Conservation (phyloP, 2,329 filamentous ascomycete genomes). For the Beauveria brongniartii region DNA sequence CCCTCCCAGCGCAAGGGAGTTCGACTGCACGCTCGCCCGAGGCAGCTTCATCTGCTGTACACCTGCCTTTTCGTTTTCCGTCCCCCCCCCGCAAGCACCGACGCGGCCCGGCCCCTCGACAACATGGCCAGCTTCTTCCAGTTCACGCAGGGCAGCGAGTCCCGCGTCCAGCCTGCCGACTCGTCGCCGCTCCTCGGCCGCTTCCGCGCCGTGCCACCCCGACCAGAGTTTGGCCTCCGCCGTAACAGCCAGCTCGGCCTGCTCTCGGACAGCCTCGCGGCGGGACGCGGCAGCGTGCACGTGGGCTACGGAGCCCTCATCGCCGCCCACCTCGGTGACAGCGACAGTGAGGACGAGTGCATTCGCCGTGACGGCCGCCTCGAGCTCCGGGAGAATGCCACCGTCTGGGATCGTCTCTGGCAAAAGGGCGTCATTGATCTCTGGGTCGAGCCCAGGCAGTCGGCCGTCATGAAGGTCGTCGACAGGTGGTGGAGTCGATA, state of each 20-base stretch:
- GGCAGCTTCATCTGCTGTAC: not conserved
- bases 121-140: constrained; percentile 58
- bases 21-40: not conserved
- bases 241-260: constrained; percentile 31
- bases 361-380: constrained; percentile 17
- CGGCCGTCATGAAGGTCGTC: constrained; percentile 49
- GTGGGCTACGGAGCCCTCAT: constrained; percentile 48
- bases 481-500: constrained; percentile 58
- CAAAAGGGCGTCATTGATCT: constrained; percentile 39
- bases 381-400: constrained; percentile 18
- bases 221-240: constrained; percentile 22
- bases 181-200: constrained; percentile 55
- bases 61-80: not conserved
- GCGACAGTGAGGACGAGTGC: constrained; percentile 28
- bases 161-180: constrained; percentile 43
- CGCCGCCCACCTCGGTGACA: constrained; percentile 32
- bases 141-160: constrained; percentile 58
- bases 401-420: constrained; percentile 26
- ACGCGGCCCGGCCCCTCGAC: not conserved
- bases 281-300: constrained; percentile 44
- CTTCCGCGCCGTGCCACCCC: constrained; percentile 53
- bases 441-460: constrained; percentile 53
- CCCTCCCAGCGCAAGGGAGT: not conserved
- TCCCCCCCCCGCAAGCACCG: not conserved
- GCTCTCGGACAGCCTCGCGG: constrained; percentile 27